Conservation (phyloP, 257 asterid species). For the Nicotiana tomentosiformis region DNA sequence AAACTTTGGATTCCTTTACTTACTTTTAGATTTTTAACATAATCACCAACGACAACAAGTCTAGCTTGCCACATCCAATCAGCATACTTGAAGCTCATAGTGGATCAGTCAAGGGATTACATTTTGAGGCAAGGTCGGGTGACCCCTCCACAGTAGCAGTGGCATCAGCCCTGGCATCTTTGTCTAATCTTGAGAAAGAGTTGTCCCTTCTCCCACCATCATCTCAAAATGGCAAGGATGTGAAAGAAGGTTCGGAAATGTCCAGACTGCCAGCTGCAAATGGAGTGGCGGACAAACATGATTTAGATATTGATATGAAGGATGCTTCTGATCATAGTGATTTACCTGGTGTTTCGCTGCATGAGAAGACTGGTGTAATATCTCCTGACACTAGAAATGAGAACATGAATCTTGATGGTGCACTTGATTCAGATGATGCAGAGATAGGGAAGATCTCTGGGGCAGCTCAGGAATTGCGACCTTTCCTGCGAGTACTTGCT, state of each 20-base stretch:
- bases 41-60: conserved; percentile 31
- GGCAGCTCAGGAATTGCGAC: conserved; percentile 47
- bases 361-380: conserved; percentile 38
- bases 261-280: conserved; percentile 56
- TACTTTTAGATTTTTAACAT: conserved; percentile 63
- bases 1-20: conserved; percentile 36
- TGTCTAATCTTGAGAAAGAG: conserved; percentile 52
- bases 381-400: conserved; percentile 40
- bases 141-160: conserved; percentile 74
- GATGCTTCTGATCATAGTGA: conserved; percentile 47
- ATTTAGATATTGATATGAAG: conserved; percentile 48
- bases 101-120: conserved; percentile 63
- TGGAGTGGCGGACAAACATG: conserved; percentile 48
- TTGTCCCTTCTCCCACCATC: conserved; percentile 55
- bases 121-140: conserved; percentile 60
- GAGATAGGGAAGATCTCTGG: conserved; percentile 44
- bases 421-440: conserved; percentile 32
- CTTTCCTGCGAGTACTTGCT: conserved; percentile 41
- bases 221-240: conserved; percentile 43
- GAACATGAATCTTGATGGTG: conserved; percentile 29
- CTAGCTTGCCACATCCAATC: conserved; percentile 49
- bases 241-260: conserved; percentile 41
- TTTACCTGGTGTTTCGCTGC: conserved; percentile 18
- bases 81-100: conserved; percentile 64
- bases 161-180: conserved; percentile 69